phyloP scores from a whole-genome alignment of 2,329 filamentous ascomycete genomes.

The Diaporthe australafricana region DNA sequence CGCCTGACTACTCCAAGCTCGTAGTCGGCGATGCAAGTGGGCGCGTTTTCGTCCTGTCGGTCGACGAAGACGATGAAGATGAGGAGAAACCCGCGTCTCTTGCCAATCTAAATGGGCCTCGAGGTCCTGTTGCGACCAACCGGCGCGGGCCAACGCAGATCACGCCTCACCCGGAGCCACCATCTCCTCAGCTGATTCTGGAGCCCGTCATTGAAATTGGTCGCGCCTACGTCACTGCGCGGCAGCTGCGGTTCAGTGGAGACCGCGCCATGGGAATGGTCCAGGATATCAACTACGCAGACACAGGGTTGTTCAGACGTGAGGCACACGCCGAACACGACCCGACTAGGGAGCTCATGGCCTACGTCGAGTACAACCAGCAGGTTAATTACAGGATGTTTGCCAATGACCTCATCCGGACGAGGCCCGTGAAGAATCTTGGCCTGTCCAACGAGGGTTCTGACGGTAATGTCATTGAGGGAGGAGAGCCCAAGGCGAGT shows the following conservation, averaged over 20 bases:
- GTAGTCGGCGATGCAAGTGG: conserved; percentile 72
- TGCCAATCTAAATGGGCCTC: conserved; percentile 50
- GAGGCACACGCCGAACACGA: conserved; percentile 62
- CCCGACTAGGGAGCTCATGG: conserved; percentile 56
- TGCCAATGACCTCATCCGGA: conserved; percentile 1
- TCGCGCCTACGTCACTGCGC: conserved; percentile 50
- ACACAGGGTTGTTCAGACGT: conserved; percentile 57
- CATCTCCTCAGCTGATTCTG: conserved; percentile 47
- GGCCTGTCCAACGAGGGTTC: not conserved
- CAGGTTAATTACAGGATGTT: conserved; percentile 50
- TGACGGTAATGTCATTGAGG: not conserved
- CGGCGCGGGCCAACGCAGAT: conserved; percentile 59
- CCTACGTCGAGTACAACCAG: conserved; percentile 56
- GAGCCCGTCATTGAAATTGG: conserved; percentile 45
- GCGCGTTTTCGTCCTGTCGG: conserved; percentile 65
- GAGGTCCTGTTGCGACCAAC: conserved; percentile 46
- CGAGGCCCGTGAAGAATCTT: not conserved
- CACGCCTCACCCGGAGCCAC: conserved; percentile 62
- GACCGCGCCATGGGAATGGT: conserved; percentile 65
- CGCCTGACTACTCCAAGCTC: conserved; percentile 65
- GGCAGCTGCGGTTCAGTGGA: conserved; percentile 55
- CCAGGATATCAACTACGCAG: conserved; percentile 64
- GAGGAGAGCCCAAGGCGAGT: not conserved
- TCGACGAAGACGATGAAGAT: conserved; percentile 54
- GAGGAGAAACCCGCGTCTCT: conserved; percentile 50